These are phyloP conservation scores for Helminthosporium solani DNA, from an alignment of 2,329 filamentous ascomycete genomes.

Conservation along the genomic window DNA sequence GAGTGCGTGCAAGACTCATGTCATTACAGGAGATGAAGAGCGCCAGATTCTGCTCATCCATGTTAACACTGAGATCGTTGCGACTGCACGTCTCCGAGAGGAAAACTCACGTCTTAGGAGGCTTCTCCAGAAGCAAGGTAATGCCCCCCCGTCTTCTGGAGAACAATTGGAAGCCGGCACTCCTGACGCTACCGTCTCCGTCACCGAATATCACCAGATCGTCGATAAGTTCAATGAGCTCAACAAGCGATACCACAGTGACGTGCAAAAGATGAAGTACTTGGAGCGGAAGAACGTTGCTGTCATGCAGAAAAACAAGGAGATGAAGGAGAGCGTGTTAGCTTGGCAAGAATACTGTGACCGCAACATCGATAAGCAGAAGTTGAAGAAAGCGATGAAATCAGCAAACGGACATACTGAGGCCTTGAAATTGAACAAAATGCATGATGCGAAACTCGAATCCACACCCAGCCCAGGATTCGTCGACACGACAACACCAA, in stretches of 20 bases:
- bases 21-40: constrained; percentile 29
- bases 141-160: constrained; percentile 3
- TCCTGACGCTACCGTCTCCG: constrained; percentile 9
- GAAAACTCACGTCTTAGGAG: constrained; percentile 27
- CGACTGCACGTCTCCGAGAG: constrained; percentile 24
- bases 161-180: constrained; percentile 3
- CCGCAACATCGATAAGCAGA: constrained; percentile 27
- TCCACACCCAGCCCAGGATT: constrained; percentile 27
- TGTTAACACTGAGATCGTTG: constrained; percentile 27
- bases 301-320: constrained; percentile 39
- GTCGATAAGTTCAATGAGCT: constrained; percentile 35
- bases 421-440: constrained; percentile 5
- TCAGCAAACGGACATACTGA: constrained; percentile 11
- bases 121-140: constrained; percentile 13
- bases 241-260: constrained; percentile 31
- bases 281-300: constrained; percentile 34
- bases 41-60: constrained; percentile 27
- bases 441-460: constrained; percentile 12
- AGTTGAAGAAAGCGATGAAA: constrained; percentile 17
- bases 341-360: constrained; percentile 42
- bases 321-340: constrained; percentile 43
- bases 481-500: constrained; percentile 16
- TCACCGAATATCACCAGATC: constrained; percentile 30
- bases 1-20: neutral
- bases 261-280: constrained; percentile 31